A percentile compares a stretch with the other conserved stretches of the same genome.
phyloP scores from a whole-genome alignment of 1,284 basidiomycete genomes.

The Ceratobasidium papillatum region DNA sequence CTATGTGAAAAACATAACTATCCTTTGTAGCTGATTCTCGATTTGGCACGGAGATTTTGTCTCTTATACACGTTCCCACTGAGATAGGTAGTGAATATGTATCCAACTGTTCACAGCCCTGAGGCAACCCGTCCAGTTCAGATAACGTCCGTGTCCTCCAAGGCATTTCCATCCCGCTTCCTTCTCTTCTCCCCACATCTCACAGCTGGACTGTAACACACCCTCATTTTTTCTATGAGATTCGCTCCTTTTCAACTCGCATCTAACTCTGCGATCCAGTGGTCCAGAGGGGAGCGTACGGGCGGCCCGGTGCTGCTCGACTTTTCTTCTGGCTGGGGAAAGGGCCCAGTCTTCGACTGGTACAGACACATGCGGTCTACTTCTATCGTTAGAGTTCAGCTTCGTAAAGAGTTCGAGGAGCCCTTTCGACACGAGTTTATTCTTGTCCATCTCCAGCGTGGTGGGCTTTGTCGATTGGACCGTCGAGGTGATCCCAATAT shows the following conservation, averaged over 20 bases:
- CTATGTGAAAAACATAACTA: slow-evolving; percentile 7
- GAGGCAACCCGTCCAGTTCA: background rate
- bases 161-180: background rate
- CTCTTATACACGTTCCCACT: background rate
- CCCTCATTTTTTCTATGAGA: background rate
- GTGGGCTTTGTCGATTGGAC: slow-evolving; percentile 26
- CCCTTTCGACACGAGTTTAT: slow-evolving; percentile 40
- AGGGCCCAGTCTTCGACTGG: slow-evolving; percentile 34
- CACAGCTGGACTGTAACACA: slow-evolving; percentile 26
- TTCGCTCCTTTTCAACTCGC: slow-evolving; percentile 27
- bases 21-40: slow-evolving; percentile 21
- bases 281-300: slow-evolving; percentile 32
- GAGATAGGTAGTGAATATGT: slow-evolving; percentile 1
- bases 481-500: slow-evolving; percentile 36
- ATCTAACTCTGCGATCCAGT: slow-evolving; percentile 39
- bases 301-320: slow-evolving; percentile 37
- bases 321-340: slow-evolving; percentile 39
- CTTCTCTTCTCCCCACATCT: background rate
- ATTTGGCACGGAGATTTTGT: slow-evolving; percentile 6
- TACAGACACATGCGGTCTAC: slow-evolving; percentile 31
- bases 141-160: slow-evolving; percentile 1
- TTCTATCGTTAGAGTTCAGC: slow-evolving; percentile 23
- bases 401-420: slow-evolving; percentile 39
- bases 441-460: slow-evolving; percentile 28
- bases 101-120: slow-evolving; percentile 1